Conservation (phyloP, 2,329 filamentous ascomycete species). For the Fusarium albosuccineum region DNA sequence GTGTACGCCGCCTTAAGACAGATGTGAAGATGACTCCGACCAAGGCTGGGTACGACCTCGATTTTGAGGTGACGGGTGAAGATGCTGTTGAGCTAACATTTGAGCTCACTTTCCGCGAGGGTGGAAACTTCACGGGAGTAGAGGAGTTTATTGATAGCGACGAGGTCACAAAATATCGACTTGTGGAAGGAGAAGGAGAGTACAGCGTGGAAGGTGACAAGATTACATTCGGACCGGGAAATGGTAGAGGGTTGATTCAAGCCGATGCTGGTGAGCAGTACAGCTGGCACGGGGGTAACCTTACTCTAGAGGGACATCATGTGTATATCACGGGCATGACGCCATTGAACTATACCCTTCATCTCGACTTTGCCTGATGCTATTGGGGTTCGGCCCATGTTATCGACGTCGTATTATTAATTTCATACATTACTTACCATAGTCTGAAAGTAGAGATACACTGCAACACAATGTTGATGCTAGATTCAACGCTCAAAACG, state of each 20-base stretch:
- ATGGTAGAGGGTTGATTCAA: background rate
- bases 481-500: background rate
- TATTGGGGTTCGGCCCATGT: background rate
- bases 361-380: background rate
- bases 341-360: conserved; percentile 1
- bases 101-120: conserved; percentile 24
- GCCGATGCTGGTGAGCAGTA: conserved; percentile 1
- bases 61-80: conserved; percentile 17
- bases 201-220: background rate
- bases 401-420: background rate
- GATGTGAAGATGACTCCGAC: background rate
- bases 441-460: background rate
- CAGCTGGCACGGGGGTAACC: conserved; percentile 1
- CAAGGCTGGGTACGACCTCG: conserved; percentile 4
- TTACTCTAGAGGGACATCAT: background rate
- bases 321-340: background rate
- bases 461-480: background rate
- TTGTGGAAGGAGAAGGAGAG: background rate
- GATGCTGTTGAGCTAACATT: conserved; percentile 29
- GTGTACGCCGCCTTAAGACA: conserved; percentile 1
- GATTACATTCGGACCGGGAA: background rate
- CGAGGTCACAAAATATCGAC: background rate
- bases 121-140: conserved; percentile 24
- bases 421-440: background rate
- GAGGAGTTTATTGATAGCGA: conserved; percentile 6